Base-by-base conservation (phyloP, 345 rosid genomes). In the Ceriops zippeliana region DNA sequence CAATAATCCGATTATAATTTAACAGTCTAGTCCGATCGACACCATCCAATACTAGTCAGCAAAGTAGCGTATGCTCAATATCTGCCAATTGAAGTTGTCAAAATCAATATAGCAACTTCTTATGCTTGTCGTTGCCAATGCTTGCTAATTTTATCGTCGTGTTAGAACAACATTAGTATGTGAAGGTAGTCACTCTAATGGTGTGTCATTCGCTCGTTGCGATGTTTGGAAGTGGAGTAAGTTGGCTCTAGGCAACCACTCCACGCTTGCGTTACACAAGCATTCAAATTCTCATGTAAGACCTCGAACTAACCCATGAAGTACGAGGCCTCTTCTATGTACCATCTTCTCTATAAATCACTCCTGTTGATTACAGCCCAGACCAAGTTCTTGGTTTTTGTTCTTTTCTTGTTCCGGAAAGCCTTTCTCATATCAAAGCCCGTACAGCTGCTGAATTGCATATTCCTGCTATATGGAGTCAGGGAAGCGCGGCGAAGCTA, bases 211-310 rank as follows among this genome's bases (percentile, higher is more conserved):
- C 15, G 10, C 28, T 8, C 1, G 5, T 10, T 22, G 59, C 59
- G 11, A 54, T 35, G 7, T 8, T 0, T 7, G 17, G 11, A 42
- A 81, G 84, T 75, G 84, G 82, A 75, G 75, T 76, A 70, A 73
- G 80, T 73, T 61, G 42, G 56, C 68, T 28, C n/a, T 11, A 26
- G 62, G 63, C 76, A 73, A 70, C 82, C 73, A 74, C 76, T 81
- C 76, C 80, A 62, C 60, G 34, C 37, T 30, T 16, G 67, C 38
- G 76, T 37, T 60, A n/a, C 21, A 28, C 52, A 26, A n/a, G 15
- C 38, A 37, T 47, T 56, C 1, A 35, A 62, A 5, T 63, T 30
- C 30, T 21, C 16, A 34, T 37, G 31, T 27, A 58, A 3, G n/a
- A 3, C 5, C 17, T 5, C 38, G 16, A 68, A 52, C 66, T 62